These are phyloP conservation scores for Cenococcum geophilum DNA, from an alignment of 495 filamentous ascomycete species.

Conservation along the genomic window DNA sequence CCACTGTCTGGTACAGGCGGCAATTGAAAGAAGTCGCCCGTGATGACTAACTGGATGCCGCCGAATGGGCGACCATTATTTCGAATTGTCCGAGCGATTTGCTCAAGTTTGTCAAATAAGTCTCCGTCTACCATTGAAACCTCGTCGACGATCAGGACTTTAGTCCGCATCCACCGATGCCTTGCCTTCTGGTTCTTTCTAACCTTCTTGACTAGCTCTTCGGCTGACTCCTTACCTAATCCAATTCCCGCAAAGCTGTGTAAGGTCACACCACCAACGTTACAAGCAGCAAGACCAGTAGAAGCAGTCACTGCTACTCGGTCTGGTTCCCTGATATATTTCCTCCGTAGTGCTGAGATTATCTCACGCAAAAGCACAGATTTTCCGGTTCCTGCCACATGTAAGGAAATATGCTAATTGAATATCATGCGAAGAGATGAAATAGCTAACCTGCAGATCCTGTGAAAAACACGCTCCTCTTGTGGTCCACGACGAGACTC, in stretches of 20 bases:
- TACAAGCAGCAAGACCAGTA: slow-evolving; percentile 92
- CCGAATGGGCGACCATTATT: slow-evolving; percentile 92
- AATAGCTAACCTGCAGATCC: slow-evolving; percentile 69
- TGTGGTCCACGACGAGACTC: slow-evolving; percentile 64
- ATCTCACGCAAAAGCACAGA: slow-evolving; percentile 91
- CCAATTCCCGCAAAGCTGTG: slow-evolving; percentile 97
- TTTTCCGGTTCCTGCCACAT: slow-evolving; percentile 63
- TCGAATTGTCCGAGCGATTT: slow-evolving; percentile 69
- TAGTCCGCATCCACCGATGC: slow-evolving; percentile 80
- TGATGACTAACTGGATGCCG: slow-evolving; percentile 92
- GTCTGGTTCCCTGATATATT: slow-evolving; percentile 67
- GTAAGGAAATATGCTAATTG: not conserved
- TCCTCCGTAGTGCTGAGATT: slow-evolving; percentile 70
- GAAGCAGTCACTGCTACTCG: slow-evolving; percentile 89
- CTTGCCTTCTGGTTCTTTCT: slow-evolving; percentile 81
- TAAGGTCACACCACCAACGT: slow-evolving; percentile 89
- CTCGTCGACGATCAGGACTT: slow-evolving; percentile 84
- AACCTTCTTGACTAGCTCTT: slow-evolving; percentile 84
- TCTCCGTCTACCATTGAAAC: slow-evolving; percentile 98
- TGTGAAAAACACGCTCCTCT: slow-evolving; percentile 94
- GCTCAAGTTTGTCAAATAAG: slow-evolving; percentile 91
- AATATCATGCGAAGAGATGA: slow-evolving; percentile 1
- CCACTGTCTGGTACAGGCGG: slow-evolving; percentile 83
- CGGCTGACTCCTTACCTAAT: slow-evolving; percentile 79
- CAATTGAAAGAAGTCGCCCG: slow-evolving; percentile 95